Conservation (phyloP, 2,329 filamentous ascomycete species). For the Beauveria medogensis region DNA sequence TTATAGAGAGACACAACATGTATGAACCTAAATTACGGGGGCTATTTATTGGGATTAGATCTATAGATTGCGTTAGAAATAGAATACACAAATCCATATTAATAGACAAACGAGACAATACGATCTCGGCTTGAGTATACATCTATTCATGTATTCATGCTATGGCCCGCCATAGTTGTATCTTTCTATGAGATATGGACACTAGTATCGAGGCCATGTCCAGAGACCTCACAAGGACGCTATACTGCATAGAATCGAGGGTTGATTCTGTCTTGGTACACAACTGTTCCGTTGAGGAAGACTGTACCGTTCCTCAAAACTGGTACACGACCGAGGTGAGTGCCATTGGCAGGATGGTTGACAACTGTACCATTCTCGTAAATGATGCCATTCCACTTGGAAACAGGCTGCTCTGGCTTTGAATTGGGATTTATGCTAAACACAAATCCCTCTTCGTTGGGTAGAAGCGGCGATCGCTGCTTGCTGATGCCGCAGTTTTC, state of each 20-base stretch:
- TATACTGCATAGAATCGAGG: constrained; percentile 11
- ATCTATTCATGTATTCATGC: not conserved
- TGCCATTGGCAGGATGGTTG: constrained; percentile 16
- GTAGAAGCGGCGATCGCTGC: constrained; percentile 19
- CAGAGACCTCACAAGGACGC: not conserved
- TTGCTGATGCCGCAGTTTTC: constrained; percentile 24
- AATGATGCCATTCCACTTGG: constrained; percentile 23
- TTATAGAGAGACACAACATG: not conserved
- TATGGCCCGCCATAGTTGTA: constrained; percentile 1
- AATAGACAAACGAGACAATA: no score
- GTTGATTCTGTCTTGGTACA: constrained; percentile 17
- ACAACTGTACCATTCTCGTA: constrained; percentile 23
- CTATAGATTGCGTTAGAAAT: not conserved
- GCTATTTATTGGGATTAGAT: not conserved
- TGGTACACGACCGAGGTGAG: constrained; percentile 16
- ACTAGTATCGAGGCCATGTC: not conserved
- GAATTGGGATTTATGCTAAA: not conserved
- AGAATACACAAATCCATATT: not conserved
- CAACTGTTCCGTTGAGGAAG: constrained; percentile 19
- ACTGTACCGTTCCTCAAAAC: constrained; percentile 20
- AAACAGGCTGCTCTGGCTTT: not conserved
- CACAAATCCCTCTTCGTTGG: not conserved
- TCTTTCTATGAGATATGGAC: not conserved
- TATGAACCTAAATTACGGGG: no score
- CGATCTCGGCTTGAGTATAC: not conserved